These are phyloP conservation scores for Acorus gramineus DNA, from an alignment of 106 monocot species.

Conservation along the genomic window DNA sequence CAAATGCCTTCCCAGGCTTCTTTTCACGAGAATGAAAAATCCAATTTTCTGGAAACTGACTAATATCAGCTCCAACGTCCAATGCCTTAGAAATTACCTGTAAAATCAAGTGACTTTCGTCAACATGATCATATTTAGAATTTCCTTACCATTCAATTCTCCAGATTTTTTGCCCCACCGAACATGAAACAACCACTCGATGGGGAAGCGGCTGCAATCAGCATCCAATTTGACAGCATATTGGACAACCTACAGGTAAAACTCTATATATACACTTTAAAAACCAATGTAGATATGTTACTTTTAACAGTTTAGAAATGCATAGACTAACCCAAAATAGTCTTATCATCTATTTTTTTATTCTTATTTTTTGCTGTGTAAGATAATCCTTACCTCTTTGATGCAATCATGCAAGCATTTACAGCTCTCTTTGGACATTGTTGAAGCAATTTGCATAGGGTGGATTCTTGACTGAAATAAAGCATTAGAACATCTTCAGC, in stretches of 20 bases:
- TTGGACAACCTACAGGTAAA: slow-evolving; percentile 61
- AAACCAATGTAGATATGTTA: background rate
- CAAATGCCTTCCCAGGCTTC: slow-evolving; percentile 74
- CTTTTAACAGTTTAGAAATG: no score
- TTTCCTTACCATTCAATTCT: slow-evolving; percentile 59
- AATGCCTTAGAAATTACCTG: slow-evolving; percentile 89
- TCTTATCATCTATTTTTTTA: background rate
- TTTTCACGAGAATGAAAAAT: slow-evolving; percentile 91
- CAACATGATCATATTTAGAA: slow-evolving; percentile 8
- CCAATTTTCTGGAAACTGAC: slow-evolving; percentile 76
- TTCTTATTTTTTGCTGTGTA: background rate
- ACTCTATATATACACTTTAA: slow-evolving; percentile 15
- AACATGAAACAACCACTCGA: slow-evolving; percentile 92
- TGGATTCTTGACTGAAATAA: slow-evolving; percentile 68
- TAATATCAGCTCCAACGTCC: slow-evolving; percentile 86
- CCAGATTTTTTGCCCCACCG: slow-evolving; percentile 74
- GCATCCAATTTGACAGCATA: slow-evolving; percentile 73
- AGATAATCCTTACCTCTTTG: slow-evolving; percentile 39
- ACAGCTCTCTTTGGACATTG: slow-evolving; percentile 56
- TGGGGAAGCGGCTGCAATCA: slow-evolving; percentile 52
- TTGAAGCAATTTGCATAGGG: slow-evolving; percentile 71
- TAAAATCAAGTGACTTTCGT: slow-evolving; percentile 30
- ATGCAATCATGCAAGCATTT: slow-evolving; percentile 60
- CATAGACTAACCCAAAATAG: no score
- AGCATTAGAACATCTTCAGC: background rate